Percentiles rank a stretch among this genome's conserved stretches.
Conservation (phyloP, 257 asterid species). For the Primulina huaijiensis region DNA sequence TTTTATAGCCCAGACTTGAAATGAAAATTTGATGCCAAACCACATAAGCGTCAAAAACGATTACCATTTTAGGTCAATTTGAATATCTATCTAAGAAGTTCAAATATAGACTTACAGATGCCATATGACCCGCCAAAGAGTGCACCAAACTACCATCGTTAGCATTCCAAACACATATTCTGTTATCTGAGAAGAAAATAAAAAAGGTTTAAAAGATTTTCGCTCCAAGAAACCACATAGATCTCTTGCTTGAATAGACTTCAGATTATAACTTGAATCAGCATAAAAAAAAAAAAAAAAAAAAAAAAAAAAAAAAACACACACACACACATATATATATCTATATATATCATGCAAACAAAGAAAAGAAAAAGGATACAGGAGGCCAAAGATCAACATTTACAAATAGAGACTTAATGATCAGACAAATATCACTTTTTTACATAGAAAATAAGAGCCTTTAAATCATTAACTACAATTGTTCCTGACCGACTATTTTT, state of each 20-base stretch:
- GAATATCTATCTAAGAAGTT: conserved; percentile 19
- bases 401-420: conserved; percentile 1
- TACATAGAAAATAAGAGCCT: neutral
- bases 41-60: conserved; percentile 12
- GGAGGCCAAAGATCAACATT: neutral
- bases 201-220: conserved; percentile 17
- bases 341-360: conserved; percentile 1
- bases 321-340: neutral
- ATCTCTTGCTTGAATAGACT: conserved; percentile 13
- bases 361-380: neutral
- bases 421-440: neutral
- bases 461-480: neutral
- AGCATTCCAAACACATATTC: conserved; percentile 98
- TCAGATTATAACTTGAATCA: no score
- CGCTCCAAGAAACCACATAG: conserved; percentile 25
- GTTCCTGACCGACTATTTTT: neutral
- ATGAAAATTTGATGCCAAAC: neutral
- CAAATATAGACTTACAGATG: conserved; percentile 60
- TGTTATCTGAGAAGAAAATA: conserved; percentile 65
- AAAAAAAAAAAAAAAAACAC: no score
- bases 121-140: conserved; percentile 83
- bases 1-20: no score
- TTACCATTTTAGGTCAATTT: conserved; percentile 6
- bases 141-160: conserved; percentile 95
- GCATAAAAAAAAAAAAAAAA: no score